Evolutionary conservation across 768 basidiomycete species (phyloP), one percentile per base, ranked within the genome.

Genomic region (Russula sp.): DNA sequence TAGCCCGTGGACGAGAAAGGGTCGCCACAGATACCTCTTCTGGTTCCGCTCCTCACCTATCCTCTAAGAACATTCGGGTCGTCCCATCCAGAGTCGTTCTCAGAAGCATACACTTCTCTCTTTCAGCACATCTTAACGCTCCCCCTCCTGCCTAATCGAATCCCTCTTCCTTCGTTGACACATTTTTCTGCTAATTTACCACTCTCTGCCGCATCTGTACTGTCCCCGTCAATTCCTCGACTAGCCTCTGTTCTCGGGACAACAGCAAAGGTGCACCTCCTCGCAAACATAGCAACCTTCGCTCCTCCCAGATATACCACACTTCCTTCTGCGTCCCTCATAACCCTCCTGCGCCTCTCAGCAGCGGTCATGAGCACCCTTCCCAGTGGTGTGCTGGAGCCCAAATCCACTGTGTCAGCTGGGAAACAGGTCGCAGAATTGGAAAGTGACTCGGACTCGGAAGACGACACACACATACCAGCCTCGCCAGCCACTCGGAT

Each of bases 91-190:
- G 66, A 66, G 7, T 29, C 14, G 25, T 58, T 62, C 48, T 20
- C 39, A 35, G 65, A 59, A 18, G 60, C 64, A 18, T 65, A 62
- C 45, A 45, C 50, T 13, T 49, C 20, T 13, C 20, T 66, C 36
- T 32, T 67, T 9, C 54, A 39, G 7, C 50, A 67, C 20, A 45
- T 63, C 3, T 49, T 67, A 7, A 51, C 66, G 1, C 76, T 95
- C 47, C 88, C 90, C 0, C 74, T 92, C 0, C 79, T 98, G 0
- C 92, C 91, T 1, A 87, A 90, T 71, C 87, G 84, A 8, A 75
- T 88, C 49, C 87, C 83, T 39, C 75, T 85, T 22, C 71, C 74
- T 0, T 79, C 83, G 22, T 79, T 96, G 39, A 83, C 84, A 4
- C 73, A 79, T 25, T 76, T 98, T 43, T 84, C 87, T 16, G 76